Evolutionary conservation across 75 land plant species (phyloP).

Genomic region (Adiantum capillusveneris): DNA sequence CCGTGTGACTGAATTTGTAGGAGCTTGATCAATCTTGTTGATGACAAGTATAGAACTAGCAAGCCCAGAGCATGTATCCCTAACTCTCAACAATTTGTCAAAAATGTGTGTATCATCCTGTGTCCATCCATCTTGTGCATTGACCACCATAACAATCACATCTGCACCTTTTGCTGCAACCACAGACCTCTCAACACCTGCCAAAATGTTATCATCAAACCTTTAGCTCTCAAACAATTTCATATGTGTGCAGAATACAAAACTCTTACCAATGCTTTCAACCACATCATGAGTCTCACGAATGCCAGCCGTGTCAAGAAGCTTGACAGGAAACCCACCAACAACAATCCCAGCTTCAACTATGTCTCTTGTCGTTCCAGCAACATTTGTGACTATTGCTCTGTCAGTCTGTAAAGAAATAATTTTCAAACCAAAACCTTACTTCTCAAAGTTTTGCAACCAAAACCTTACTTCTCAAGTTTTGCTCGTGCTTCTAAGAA

Average conservation of each 20-base stretch:
- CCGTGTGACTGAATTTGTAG: constrained; percentile 24
- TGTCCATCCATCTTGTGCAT: constrained; percentile 95
- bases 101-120: constrained; percentile 53
- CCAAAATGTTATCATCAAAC: no score
- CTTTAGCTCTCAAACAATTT: no score
- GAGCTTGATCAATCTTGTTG: constrained; percentile 79
- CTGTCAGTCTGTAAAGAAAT: constrained; percentile 73
- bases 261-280: constrained; percentile 77
- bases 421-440: no score
- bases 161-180: constrained; percentile 85
- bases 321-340: constrained; percentile 75
- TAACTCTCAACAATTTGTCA: constrained; percentile 6
- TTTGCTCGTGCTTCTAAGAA: no score
- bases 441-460: no score
- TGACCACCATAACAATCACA: constrained; percentile 73
- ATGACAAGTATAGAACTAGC: constrained; percentile 57
- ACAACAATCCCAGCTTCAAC: constrained; percentile 80
- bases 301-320: constrained; percentile 97
- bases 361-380: constrained; percentile 96
- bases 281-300: constrained; percentile 82
- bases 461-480: no score
- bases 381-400: constrained; percentile 92
- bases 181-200: constrained; percentile 95
- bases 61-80: constrained; percentile 12
- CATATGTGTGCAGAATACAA: no score